Conservation (phyloP, 345 rosid genomes). For the Sonneratia alba region DNA sequence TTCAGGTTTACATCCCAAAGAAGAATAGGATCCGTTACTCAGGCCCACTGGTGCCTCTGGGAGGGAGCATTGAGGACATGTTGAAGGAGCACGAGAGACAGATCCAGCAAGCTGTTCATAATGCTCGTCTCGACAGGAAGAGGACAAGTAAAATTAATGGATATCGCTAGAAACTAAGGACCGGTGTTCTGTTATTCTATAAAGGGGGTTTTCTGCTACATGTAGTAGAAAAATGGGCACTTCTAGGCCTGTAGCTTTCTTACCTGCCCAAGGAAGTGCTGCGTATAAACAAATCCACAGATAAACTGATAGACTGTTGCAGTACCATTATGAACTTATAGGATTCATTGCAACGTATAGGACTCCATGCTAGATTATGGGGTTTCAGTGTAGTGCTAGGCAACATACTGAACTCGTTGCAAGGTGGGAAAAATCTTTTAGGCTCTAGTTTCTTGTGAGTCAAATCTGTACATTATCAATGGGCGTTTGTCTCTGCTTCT, state of each 20-base stretch:
- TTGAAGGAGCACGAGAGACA: constrained; percentile 87
- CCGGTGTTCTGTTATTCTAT: neutral
- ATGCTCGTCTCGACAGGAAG: constrained; percentile 55
- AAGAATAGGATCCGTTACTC: constrained; percentile 75
- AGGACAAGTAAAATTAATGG: constrained; percentile 32
- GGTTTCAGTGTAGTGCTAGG: neutral
- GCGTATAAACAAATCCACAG: neutral
- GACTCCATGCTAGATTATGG: neutral
- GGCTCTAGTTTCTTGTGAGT: neutral
- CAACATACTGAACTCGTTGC: neutral
- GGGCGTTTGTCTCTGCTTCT: neutral
- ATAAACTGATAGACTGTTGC: neutral
- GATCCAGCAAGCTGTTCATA: constrained; percentile 84
- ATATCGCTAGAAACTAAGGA: neutral
- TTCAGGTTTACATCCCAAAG: constrained; percentile 50
- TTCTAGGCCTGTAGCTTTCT: too few species aligned
- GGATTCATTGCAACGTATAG: neutral
- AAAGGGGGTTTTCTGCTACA: neutral
- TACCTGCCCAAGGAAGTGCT: neutral
- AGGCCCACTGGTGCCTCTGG: constrained; percentile 89
- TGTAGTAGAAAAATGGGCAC: too few species aligned
- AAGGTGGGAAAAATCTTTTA: neutral
- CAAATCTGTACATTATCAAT: neutral
- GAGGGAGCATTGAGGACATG: constrained; percentile 75
- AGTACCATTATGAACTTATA: neutral